Evolutionary conservation across 2,329 filamentous ascomycete species (phyloP).

Genomic region (Colletotrichum salicis): DNA sequence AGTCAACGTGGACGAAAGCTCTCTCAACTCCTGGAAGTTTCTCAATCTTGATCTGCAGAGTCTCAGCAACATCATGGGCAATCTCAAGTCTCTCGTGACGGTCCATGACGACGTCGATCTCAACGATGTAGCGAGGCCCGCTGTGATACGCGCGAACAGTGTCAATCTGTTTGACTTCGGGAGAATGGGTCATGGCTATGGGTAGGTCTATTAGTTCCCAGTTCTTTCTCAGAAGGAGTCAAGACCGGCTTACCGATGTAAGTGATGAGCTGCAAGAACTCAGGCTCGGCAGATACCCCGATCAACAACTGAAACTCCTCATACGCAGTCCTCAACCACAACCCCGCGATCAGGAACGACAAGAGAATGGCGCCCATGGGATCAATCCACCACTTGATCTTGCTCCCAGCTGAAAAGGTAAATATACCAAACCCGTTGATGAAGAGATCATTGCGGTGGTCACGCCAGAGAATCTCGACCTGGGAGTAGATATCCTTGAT

Average conservation of each 20-base stretch:
- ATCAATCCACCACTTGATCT: constrained; percentile 94
- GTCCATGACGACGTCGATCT: constrained; percentile 97
- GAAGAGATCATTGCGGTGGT: constrained; percentile 96
- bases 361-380: constrained; percentile 89
- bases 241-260: constrained; percentile 72
- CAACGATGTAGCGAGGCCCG: constrained; percentile 87
- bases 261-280: constrained; percentile 92
- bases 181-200: constrained; percentile 78
- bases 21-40: constrained; percentile 90
- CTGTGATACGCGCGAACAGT: constrained; percentile 95
- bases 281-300: constrained; percentile 85
- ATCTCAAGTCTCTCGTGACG: constrained; percentile 75
- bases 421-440: constrained; percentile 95
- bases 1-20: constrained; percentile 97
- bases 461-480: constrained; percentile 92
- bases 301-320: constrained; percentile 91
- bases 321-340: constrained; percentile 90
- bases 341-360: constrained; percentile 77
- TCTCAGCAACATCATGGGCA: constrained; percentile 94
- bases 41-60: constrained; percentile 93
- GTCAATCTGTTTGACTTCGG: constrained; percentile 85
- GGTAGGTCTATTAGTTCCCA: too few species aligned
- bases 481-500: constrained; percentile 92
- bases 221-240: too few species aligned
- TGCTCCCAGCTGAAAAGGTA: constrained; percentile 89